Evolutionary conservation across 2,329 filamentous ascomycete genomes (phyloP), one percentile per base, ranked within the genome.

Genomic region (Elsinoe necatrix): DNA sequence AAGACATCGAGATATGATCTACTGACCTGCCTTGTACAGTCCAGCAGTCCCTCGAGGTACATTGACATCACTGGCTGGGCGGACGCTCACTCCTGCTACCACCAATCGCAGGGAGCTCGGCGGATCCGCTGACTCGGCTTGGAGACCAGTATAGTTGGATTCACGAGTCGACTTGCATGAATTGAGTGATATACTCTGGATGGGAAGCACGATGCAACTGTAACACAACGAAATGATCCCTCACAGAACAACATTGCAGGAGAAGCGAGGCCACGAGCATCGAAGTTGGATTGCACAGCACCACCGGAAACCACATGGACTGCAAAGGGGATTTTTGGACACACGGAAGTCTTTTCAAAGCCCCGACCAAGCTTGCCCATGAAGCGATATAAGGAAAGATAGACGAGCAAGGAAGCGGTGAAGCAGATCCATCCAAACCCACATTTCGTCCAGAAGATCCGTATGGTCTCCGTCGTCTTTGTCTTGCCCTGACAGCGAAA

Each of bases 371-470:
- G 12, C 34, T 37, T 3, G 5, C 14, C 4, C 9, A 12, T 6
- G 9, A 37, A 37, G 12, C 34, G 14, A n/a, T 37, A 37, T n/a
- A 37, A 52, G 48, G 2, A 52, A 39, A 52, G 2, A 52, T 52
- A 52, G 34, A 52, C 48, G 48, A 52, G 29, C 9, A 27, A 52
- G 48, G 31, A 23, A 39, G 48, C 48, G 48, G 48, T 52, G 48
- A 39, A 39, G 48, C 29, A 9, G 48, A 12, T 20, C 4, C 12
- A 12, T 20, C 4, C 12, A 39, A 52, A 37, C 16, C 20, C 48
- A 20, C 16, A 29, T 34, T 16, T 16, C 16, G 25, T 4, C 21
- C 16, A 21, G 14, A 50, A 25, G 29, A 50, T 16, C 25, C 45
- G 20, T 50, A 18, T 18, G 25, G 12, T 50, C 45, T 50, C 21